Percentiles rank a stretch among this genome's conserved stretches.
phyloP scores from a whole-genome alignment of 768 basidiomycete genomes.

The Suillus americanus region DNA sequence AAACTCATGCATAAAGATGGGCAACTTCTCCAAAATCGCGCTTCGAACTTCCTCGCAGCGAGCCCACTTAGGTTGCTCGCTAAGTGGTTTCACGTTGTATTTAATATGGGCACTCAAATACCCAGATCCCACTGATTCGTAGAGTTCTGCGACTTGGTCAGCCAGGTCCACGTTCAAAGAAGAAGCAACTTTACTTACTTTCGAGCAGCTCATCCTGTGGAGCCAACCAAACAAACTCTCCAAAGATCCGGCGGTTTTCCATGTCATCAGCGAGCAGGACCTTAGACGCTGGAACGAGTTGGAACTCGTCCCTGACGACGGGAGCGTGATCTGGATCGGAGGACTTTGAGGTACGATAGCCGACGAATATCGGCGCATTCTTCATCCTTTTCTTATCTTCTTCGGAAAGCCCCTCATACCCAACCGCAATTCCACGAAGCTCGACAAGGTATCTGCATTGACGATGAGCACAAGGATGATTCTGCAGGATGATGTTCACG shows the following conservation, averaged over 20 bases:
- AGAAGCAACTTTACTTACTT: conserved; percentile 40
- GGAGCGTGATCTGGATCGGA: conserved; percentile 32
- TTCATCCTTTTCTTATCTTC: conserved; percentile 53
- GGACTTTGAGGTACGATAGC: conserved; percentile 44
- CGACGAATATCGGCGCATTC: conserved; percentile 65
- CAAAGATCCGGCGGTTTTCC: conserved; percentile 71
- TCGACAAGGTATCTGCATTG: conserved; percentile 72
- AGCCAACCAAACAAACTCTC: conserved; percentile 64
- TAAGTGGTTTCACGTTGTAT: conserved; percentile 62
- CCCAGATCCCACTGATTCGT: conserved; percentile 66
- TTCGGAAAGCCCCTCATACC: conserved; percentile 47
- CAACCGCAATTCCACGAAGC: conserved; percentile 77
- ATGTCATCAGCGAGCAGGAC: conserved; percentile 83
- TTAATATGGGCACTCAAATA: conserved; percentile 67
- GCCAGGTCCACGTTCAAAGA: neutral
- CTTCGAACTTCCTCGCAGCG: conserved; percentile 49
- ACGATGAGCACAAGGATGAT: conserved; percentile 4
- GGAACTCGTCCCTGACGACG: conserved; percentile 42
- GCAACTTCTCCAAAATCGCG: conserved; percentile 72
- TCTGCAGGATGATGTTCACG: conserved; percentile 16
- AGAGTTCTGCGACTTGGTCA: conserved; percentile 51
- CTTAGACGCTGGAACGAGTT: conserved; percentile 61
- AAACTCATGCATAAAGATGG: conserved; percentile 87
- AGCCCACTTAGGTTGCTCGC: conserved; percentile 37
- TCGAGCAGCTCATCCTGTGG: conserved; percentile 89